Conservation (phyloP, 2,329 filamentous ascomycete species). For the Trichoderma citrinoviride region DNA sequence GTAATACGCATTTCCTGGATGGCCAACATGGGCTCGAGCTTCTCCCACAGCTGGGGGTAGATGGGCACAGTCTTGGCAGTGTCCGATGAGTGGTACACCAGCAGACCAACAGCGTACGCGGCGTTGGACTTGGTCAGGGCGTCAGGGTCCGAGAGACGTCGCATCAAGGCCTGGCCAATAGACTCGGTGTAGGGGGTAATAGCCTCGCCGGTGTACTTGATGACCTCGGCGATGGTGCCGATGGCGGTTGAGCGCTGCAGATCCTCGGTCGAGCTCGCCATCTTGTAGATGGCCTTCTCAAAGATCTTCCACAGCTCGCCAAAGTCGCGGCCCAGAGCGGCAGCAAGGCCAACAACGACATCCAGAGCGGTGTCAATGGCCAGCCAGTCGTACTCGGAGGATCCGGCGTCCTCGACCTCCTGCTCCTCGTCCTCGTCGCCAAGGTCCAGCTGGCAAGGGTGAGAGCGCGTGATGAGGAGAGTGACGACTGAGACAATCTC, state of each 20-base stretch:
- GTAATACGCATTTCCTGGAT: constrained; percentile 76
- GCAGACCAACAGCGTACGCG: constrained; percentile 82
- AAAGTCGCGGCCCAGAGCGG: constrained; percentile 77
- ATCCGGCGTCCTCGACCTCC: constrained; percentile 64
- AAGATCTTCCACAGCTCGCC: constrained; percentile 93
- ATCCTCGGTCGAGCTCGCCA: constrained; percentile 78
- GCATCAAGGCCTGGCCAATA: constrained; percentile 76
- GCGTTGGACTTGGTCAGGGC: constrained; percentile 92
- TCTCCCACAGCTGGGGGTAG: constrained; percentile 75
- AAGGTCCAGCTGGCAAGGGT: constrained; percentile 89
- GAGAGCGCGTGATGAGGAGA: constrained; percentile 81
- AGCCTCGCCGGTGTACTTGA: constrained; percentile 76
- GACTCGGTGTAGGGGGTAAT: constrained; percentile 76
- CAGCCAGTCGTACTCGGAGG: constrained; percentile 96
- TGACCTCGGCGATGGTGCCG: constrained; percentile 87
- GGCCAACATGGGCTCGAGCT: constrained; percentile 81
- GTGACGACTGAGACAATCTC: constrained; percentile 73
- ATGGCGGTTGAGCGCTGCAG: constrained; percentile 88
- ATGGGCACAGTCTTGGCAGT: constrained; percentile 66
- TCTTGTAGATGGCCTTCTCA: constrained; percentile 86
- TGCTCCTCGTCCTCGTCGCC: constrained; percentile 76
- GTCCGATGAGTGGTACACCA: constrained; percentile 78
- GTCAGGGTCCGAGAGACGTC: constrained; percentile 86
- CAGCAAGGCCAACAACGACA: constrained; percentile 79
- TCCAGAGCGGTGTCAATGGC: constrained; percentile 93